A percentile compares a stretch with the other conserved stretches of the same genome.
These are phyloP conservation scores for Sequoiadendron giganteum DNA, from an alignment of 75 land plant genomes.

Conservation along the genomic window DNA sequence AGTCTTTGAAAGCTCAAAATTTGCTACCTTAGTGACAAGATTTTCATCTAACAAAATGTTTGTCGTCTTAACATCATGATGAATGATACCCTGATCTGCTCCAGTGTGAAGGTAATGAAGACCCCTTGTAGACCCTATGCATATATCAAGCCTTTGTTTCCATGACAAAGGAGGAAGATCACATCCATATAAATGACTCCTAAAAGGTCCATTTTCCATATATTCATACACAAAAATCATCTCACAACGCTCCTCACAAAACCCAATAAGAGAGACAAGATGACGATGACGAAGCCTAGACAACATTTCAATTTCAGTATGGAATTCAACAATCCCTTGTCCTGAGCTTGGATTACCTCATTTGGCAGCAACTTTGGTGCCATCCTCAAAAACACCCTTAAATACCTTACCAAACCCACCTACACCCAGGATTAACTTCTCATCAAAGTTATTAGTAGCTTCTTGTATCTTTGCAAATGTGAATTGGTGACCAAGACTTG, in stretches of 20 bases:
- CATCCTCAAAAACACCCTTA: constrained; percentile 75
- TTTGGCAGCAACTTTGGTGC: constrained; percentile 80
- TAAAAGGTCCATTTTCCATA: constrained; percentile 82
- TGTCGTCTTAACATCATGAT: constrained; percentile 88
- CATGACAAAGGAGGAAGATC: constrained; percentile 66
- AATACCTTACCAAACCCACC: constrained; percentile 96
- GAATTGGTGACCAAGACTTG: constrained; percentile 62
- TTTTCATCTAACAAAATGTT: constrained; percentile 88
- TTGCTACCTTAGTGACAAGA: constrained; percentile 78
- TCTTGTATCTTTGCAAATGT: constrained; percentile 66
- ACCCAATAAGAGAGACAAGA: constrained; percentile 86
- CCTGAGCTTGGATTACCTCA: constrained; percentile 85
- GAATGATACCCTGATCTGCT: constrained; percentile 72
- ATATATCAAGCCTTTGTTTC: constrained; percentile 86
- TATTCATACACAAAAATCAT: constrained; percentile 96
- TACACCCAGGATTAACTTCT: constrained; percentile 68
- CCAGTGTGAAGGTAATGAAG: constrained; percentile 93
- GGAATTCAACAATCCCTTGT: constrained; percentile 86
- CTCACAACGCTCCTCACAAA: constrained; percentile 86
- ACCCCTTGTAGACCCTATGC: constrained; percentile 85
- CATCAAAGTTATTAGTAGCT: constrained; percentile 84
- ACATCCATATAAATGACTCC: constrained; percentile 82
- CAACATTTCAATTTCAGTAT: constrained; percentile 82
- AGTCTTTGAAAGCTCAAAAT: constrained; percentile 86
- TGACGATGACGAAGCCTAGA: constrained; percentile 90